These are phyloP conservation scores for Penicillium sp. DNA, from an alignment of 2,329 filamentous ascomycete species.

Conservation along the genomic window DNA sequence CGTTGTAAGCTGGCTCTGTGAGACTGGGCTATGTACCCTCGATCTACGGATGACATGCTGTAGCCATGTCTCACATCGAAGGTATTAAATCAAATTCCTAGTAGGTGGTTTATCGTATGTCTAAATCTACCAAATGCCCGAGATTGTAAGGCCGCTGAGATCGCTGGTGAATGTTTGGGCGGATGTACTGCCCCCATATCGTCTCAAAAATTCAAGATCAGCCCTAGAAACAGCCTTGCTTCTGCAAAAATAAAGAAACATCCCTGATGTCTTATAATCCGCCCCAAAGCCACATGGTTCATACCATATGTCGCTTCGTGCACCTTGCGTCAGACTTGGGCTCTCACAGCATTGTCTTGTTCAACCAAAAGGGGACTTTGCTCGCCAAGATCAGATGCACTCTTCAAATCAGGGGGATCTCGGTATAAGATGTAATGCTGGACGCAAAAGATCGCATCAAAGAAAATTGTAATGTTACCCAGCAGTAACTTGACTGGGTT, in stretches of 20 bases:
- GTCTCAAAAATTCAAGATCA: slow-evolving; percentile 10
- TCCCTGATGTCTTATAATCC: slow-evolving; percentile 18
- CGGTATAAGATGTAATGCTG: slow-evolving; percentile 86
- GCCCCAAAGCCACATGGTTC: slow-evolving; percentile 1
- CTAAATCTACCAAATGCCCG: neutral
- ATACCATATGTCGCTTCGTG: neutral
- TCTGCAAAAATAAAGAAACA: slow-evolving; percentile 17
- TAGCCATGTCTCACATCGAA: neutral
- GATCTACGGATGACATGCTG: neutral
- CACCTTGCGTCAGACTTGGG: neutral
- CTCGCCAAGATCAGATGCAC: slow-evolving; percentile 17
- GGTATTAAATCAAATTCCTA: neutral
- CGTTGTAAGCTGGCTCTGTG: neutral
- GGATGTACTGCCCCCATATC: slow-evolving; percentile 13
- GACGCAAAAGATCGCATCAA: slow-evolving; percentile 79
- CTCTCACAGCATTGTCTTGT: slow-evolving; percentile 8
- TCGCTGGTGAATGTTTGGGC: neutral
- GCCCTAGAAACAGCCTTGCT: neutral
- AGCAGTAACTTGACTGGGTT: slow-evolving; percentile 89
- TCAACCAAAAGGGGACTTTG: slow-evolving; percentile 33
- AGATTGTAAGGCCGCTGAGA: neutral
- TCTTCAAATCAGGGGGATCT: slow-evolving; percentile 26
- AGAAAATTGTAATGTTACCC: slow-evolving; percentile 80
- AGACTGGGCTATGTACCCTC: neutral
- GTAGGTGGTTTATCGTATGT: slow-evolving; percentile 2